Base-by-base conservation (phyloP, 352 stramenopile species). In the Discostella stelligera region DNA sequence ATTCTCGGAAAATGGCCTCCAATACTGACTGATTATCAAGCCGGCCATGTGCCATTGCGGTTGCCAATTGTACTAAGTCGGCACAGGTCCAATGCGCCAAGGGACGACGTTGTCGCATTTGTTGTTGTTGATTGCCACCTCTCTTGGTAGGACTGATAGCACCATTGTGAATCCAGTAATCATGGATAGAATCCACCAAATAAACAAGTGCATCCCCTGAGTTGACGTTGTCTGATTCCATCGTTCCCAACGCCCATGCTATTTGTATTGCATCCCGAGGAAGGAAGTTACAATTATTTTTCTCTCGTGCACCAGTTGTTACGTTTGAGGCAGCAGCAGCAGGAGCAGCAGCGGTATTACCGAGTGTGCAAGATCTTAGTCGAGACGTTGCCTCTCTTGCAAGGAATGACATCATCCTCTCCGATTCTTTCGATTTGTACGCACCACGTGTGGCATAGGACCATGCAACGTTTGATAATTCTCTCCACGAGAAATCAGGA, bases 391-490 rank as follows among this genome's bases (percentile, higher is more conserved):
- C 75, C 56, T 91, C 80, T 27, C 74, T 66, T 0, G 85, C 81
- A 25, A 91, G 64, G 44, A 63, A 70, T 20, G 68, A 71, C 59
- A 93, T 74, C 41, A 91, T 69, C 25, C 46, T 68, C 66, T 86
- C 65, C 21, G 78, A 80, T 58, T 81, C 23, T 18, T 41, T 46
- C n/a, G 71, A 84, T 30, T 48, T 67, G 58, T 71, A 88, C 14
- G 79, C 62, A 49, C 85, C 87, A 58, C 85, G 74, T 18, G 66
- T 82, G 13, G 85, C 85, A 78, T 83, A 93, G 11, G 87, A 88
- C 87, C 87, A 93, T n/a, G 78, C 87, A 52, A 90, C 60, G 66
- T 84, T 93, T 9, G 87, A 84, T 13, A 93, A 55, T 67, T 93
- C 85, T 49, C 72, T 88, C 85, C 85, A 91, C 6, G 80, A 72